phyloP scores from a whole-genome alignment of 345 rosid genomes.

The Euphorbia lathyris region DNA sequence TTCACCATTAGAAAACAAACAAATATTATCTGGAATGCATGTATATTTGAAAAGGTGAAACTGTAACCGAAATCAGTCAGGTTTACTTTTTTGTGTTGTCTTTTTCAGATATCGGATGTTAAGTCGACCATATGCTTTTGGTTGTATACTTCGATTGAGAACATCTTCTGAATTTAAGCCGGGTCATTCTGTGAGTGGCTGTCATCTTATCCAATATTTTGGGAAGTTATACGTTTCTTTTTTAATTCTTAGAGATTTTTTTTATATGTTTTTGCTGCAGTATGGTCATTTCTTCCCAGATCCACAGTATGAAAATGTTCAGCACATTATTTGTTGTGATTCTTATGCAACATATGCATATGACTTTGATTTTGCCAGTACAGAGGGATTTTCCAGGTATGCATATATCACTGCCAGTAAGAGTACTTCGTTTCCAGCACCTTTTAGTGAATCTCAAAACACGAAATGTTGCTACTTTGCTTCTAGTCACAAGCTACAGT shows the following conservation, averaged over 20 bases:
- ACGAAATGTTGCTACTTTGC: not conserved
- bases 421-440: not conserved
- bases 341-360: constrained; percentile 92
- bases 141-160: constrained; percentile 84
- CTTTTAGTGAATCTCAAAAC: not conserved
- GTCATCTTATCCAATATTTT: not conserved
- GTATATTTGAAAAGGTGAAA: not conserved
- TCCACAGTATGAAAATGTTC: constrained; percentile 97
- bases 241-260: constrained; percentile 20
- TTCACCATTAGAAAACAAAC: not conserved
- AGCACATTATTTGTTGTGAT: constrained; percentile 95
- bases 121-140: constrained; percentile 91
- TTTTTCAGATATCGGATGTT: constrained; percentile 80
- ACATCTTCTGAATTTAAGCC: constrained; percentile 90
- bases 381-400: constrained; percentile 85
- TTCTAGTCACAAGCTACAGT: not conserved
- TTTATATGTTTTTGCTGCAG: constrained; percentile 58
- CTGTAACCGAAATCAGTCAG: constrained; percentile 8
- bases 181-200: constrained; percentile 73
- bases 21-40: not conserved
- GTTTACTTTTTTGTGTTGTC: constrained; percentile 5
- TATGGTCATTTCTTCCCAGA: constrained; percentile 98
- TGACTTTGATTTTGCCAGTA: constrained; percentile 83
- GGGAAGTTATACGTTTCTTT: constrained; percentile 8
- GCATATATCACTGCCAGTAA: not conserved